Evolutionary conservation across 1,139 yeast species (phyloP), one percentile per base, ranked within the genome.

Genomic region (Diutina neorugosa): DNA sequence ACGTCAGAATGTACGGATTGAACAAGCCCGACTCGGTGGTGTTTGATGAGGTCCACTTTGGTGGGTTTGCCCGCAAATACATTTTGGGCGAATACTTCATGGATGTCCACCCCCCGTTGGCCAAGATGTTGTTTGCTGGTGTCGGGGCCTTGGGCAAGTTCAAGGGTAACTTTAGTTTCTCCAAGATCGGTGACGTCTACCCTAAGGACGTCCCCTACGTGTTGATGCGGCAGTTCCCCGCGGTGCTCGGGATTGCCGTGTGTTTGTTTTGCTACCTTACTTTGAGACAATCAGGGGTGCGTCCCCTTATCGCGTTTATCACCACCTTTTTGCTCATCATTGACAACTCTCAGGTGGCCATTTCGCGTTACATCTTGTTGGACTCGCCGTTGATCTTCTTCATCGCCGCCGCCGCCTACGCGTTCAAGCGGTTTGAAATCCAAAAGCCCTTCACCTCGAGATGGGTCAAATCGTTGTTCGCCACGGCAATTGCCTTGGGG

Each of bases 41-140:
- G 40, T 93, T 93, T 65, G 98, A 93, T 71, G 98, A 93, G 67
- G 90, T 83, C 52, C 90, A 84, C 65, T 85, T 85, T 58, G 94
- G 94, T 55, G 88, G 87, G 21, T 85, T 85, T 68, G 87, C 94
- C 44, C 73, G 80, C 57, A 82, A 85, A 64, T 87, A 87, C 69
- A 82, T 87, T 57, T 70, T 75, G 58, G 90, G 93, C 44, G 69
- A 69, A 20, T 87, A 77, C 68, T 89, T 90, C 70, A 84, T 90
- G 87, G 96, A 90, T 68, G 96, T 89, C 54, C 96, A 90, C 66
- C 97, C 97, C 27, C 97, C 97, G 4, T 76, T 89, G 63, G 95
- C 96, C 52, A 89, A 89, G 69, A 82, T 90, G 87, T 69, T 90
- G 55, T 86, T 80, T 68, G 96, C 95, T 2, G 88, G 86, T 46